A percentile compares a stretch with the other conserved stretches of the same genome.
Conservation (phyloP, 2,329 filamentous ascomycete genomes). For the Alternaria metachromatica region DNA sequence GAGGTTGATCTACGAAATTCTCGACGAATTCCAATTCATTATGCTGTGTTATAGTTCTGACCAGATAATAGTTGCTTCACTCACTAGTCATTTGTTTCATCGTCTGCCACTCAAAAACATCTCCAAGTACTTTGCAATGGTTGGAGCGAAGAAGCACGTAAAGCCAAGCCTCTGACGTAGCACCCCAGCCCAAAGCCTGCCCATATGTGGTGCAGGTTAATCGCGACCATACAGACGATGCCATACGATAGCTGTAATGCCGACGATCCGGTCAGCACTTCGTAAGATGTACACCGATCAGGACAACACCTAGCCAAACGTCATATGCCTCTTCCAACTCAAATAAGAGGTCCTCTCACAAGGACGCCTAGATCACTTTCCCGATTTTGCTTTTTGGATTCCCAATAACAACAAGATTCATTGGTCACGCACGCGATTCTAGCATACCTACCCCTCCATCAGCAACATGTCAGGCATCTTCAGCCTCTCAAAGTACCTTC, state of each 20-base stretch:
- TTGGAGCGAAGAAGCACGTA: background rate
- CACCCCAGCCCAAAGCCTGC: background rate
- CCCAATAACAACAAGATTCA: background rate
- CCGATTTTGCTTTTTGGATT: background rate
- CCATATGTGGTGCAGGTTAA: background rate
- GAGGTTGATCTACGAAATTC: background rate
- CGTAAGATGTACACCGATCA: background rate
- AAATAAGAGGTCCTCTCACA: background rate
- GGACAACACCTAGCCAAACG: background rate
- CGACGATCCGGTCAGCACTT: background rate
- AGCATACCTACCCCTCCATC: background rate
- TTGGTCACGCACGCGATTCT: background rate
- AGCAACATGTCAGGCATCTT: background rate
- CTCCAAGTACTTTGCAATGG: background rate
- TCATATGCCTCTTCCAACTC: background rate
- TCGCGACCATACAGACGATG: background rate
- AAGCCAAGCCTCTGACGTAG: background rate
- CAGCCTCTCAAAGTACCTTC: background rate
- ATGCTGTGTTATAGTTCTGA: background rate
- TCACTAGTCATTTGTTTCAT: background rate
- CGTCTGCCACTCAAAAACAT: background rate
- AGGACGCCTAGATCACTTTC: background rate
- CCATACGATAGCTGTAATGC: background rate
- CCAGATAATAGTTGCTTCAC: background rate
- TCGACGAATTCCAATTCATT: rapidly evolving